Evolutionary conservation across 768 basidiomycete genomes (phyloP), one percentile per base, ranked within the genome.

Genomic region (Hypholoma sublateritium): DNA sequence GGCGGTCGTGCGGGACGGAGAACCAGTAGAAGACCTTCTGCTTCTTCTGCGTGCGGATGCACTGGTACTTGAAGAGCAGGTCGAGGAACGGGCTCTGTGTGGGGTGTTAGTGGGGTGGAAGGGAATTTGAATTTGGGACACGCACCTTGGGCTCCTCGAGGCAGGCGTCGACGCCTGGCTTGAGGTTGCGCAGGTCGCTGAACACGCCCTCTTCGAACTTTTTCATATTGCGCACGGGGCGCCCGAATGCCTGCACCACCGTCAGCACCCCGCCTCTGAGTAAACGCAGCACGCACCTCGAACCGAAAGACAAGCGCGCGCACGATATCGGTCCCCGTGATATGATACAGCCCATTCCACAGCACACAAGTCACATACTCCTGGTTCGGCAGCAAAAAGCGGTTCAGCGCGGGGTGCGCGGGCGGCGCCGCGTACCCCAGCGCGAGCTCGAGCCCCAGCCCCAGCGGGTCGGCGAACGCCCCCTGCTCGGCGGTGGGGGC

Each of bases 1-100:
- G 88, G 34, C 95, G 88, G 70, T 98, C 95, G 59, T 98, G 95
- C 2, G 95, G 95, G 5, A 98, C 95, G 5, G 94, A 95, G 75
- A 93, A 97, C 95, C 95, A 98, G 71, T 92, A 97, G 68, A 97
- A 98, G n/a, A 98, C 95, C 71, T 98, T 95, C 76, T 96, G 95
- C 76, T 97, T 98, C 81, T 97, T 98, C 71, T 98, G 95, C 1
- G 95, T 98, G 37, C 95, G 86, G 62, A 98, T 97, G 69, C 95
- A 96, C 69, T 95, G 93, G 65, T 91, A 95, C 71, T 95, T 95
- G 84, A 97, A 97, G 9, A 98, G 75, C 24, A 95, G 80, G 64
- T 98, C 95, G 16, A 98, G 79, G 74, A 98, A 95, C 0, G 91
- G 89, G 45, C 92, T 91, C 95, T 96, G 66, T 13, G 57, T 25